Evolutionary conservation across 2,329 filamentous ascomycete species (phyloP), one percentile per base, ranked within the genome.

Genomic region (Stemphylium beticola): DNA sequence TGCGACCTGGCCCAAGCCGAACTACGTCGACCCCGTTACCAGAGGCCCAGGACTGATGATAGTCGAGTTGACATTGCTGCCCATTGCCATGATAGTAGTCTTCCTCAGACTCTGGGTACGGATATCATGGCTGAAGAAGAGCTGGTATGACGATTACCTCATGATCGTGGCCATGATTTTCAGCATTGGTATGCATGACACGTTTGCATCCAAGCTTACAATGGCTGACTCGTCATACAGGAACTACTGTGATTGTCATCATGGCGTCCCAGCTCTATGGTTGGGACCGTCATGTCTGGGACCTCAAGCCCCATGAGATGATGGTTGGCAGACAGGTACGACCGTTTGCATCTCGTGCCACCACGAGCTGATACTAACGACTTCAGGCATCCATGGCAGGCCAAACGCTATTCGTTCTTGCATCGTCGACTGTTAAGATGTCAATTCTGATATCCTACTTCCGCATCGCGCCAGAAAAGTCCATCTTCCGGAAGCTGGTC

Each of bases 21-120:
- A 80, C 66, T 79, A 80, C 53, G 66, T 71, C 41, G 55, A 81
- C 51, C 79, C 79, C 1, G 62, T 68, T 18, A 79, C 74, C 2
- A 68, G 76, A 55, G 78, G 79, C 12, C 66, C 74, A 15, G 74
- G 69, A 5, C 63, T 81, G 14, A 70, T 80, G 58, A 74, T 79
- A n/a, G 65, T 75, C 17, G 74, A 76, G 38, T 54, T 75, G 47
- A 74, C 72, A 15, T 54, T 76, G 37, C 58, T 75, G 17, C 72
- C 74, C 8, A 62, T 75, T 42, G 74, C 74, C 20, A 67, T 75
- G 53, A 64, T 73, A 10, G 71, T 71, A 20, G 71, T 76, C 17
- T 62, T 67, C 34, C 62, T 75, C 15, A 60, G 74, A 37, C 57
- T 75, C 20, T 76, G 67, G 64, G 64, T 76, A 11, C 64, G 74